phyloP scores from a whole-genome alignment of 2,329 filamentous ascomycete species.

The Xylaria sp. region DNA sequence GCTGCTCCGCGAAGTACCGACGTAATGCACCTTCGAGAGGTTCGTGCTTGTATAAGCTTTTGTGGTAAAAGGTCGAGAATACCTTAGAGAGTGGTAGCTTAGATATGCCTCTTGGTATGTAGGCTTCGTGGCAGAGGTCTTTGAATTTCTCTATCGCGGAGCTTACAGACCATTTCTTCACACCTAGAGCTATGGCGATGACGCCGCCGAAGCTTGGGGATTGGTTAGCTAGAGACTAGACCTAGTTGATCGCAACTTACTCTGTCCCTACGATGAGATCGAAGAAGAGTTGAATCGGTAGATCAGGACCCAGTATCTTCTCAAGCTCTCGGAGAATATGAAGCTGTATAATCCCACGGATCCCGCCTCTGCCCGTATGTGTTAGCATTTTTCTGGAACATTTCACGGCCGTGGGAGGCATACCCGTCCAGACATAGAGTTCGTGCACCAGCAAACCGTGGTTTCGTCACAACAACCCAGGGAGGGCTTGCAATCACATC shows the following conservation, averaged over 20 bases:
- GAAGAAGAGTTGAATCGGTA: slow-evolving; percentile 50
- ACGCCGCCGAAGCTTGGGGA: slow-evolving; percentile 45
- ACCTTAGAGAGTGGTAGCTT: slow-evolving; percentile 47
- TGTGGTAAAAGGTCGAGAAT: slow-evolving; percentile 48
- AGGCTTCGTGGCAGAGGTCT: slow-evolving; percentile 47
- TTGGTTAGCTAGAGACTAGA: slow-evolving; percentile 21
- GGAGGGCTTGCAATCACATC: slow-evolving; percentile 48
- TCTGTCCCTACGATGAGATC: slow-evolving; percentile 50
- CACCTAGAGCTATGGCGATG: slow-evolving; percentile 48
- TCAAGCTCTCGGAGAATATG: slow-evolving; percentile 48
- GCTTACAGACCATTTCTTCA: slow-evolving; percentile 50
- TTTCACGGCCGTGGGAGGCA: not conserved
- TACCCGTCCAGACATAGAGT: slow-evolving; percentile 50
- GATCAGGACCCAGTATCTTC: slow-evolving; percentile 46
- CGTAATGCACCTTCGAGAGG: slow-evolving; percentile 46
- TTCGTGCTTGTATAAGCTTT: slow-evolving; percentile 49
- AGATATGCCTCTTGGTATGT: slow-evolving; percentile 46
- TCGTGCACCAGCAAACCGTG: slow-evolving; percentile 46
- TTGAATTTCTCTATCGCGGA: slow-evolving; percentile 49
- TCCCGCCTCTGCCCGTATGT: slow-evolving; percentile 43
- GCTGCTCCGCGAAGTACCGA: slow-evolving; percentile 47
- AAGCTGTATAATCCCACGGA: slow-evolving; percentile 48
- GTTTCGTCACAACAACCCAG: slow-evolving; percentile 48
- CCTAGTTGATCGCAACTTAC: slow-evolving; percentile 37
- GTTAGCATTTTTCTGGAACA: slow-evolving; percentile 8